Evolutionary conservation across 75 land plant species (phyloP), one percentile per base, ranked within the genome.

Genomic region (Chamaecyparis obtusa): DNA sequence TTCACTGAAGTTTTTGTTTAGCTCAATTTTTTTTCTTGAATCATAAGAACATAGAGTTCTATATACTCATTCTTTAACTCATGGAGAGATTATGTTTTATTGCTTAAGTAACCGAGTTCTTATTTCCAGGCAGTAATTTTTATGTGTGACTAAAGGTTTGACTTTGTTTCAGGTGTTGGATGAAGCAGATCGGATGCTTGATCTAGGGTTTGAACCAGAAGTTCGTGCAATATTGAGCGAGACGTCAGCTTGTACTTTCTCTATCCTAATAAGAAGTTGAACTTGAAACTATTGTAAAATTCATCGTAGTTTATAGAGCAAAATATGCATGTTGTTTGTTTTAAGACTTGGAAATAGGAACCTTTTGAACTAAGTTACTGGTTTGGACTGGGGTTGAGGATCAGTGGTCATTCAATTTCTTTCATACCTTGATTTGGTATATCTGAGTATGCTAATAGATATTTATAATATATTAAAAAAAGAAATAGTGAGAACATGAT

Each of bases 141-240:
- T n/a, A 27, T 80, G 49, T 2, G 1, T 24, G 83, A 81, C n/a
- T 81, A 24, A 78, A 43, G 51, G 32, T 43, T 81, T 81, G 41
- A n/a, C 16, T 30, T 81, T n/a, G 30, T 46, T 81, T 13, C 72
- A 97, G 99, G 96, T 97, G 81, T 89, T 98, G 19, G 99, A 98
- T 93, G 99, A 98, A 90, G 99, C 99, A 83, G 99, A 98, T 90
- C 89, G 99, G 37, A 98, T 98, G 99, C 93, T 98, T 85, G 99
- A 98, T 85, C 91, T 96, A 90, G 99, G 99, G 84, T 98, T 98
- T 89, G 99, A 96, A 89, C 96, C 94, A 19, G 97, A 93, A 83
- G 96, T 98, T 86, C 99, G 99, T 39, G 90, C 92, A 19, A 97
- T 98, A 86, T 85, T 98, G 55, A 91, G 96, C 89, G 92, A 93